Conservation (phyloP, 2,329 filamentous ascomycete species). For the Neofusicoccum sp. region DNA sequence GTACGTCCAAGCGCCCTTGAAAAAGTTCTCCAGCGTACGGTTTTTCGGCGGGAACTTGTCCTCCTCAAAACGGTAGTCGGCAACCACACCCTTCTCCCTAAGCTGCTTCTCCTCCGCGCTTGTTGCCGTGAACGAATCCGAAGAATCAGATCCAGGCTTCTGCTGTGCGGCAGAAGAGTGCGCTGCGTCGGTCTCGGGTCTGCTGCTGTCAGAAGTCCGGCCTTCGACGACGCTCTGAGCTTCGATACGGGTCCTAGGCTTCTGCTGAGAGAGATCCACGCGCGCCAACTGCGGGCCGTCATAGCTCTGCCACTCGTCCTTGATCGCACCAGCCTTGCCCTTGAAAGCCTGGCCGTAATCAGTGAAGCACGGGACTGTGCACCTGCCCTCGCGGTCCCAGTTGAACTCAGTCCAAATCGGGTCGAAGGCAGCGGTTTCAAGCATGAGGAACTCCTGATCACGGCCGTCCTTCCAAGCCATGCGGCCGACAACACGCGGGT, state of each 20-base stretch:
- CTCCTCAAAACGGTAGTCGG: constrained; percentile 51
- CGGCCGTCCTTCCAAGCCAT: constrained; percentile 60
- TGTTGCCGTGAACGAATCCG: constrained; percentile 45
- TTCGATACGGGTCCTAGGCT: constrained; percentile 9
- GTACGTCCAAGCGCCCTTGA: constrained; percentile 59
- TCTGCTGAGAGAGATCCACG: constrained; percentile 32
- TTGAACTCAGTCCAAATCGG: constrained; percentile 62
- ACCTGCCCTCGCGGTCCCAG: constrained; percentile 54
- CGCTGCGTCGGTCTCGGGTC: constrained; percentile 18
- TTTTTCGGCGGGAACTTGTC: constrained; percentile 60
- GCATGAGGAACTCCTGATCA: constrained; percentile 58
- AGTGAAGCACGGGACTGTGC: constrained; percentile 57
- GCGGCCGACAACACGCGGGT: constrained; percentile 57
- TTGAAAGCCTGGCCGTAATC: constrained; percentile 59
- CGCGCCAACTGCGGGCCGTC: constrained; percentile 47
- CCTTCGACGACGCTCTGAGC: constrained; percentile 14
- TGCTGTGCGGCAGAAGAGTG: constrained; percentile 32
- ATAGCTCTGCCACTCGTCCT: constrained; percentile 58
- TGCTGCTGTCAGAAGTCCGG: constrained; percentile 20
- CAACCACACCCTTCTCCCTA: constrained; percentile 43
- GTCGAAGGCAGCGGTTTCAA: constrained; percentile 61
- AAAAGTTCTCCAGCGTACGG: constrained; percentile 59
- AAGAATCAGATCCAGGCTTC: constrained; percentile 30
- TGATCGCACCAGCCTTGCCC: constrained; percentile 47
- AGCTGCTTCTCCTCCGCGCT: constrained; percentile 44